Conservation (phyloP, 116 monocot genomes). For the Thalassia testudinum region DNA sequence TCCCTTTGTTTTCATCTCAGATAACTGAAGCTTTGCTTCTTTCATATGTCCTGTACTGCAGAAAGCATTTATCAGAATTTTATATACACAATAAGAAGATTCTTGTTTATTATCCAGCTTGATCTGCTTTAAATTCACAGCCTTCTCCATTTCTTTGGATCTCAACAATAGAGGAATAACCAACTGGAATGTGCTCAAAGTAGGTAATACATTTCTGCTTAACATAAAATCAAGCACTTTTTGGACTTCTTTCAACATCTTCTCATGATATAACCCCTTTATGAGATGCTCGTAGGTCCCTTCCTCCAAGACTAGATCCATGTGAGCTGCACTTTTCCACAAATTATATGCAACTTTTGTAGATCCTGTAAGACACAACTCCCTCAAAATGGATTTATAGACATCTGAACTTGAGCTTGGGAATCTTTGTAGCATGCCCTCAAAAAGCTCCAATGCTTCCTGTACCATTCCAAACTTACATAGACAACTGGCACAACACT, state of each 20-base stretch:
- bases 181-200: slow-evolving; percentile 15
- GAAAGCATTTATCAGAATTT: slow-evolving; percentile 27
- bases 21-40: slow-evolving; percentile 25
- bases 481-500: slow-evolving; percentile 22
- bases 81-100: slow-evolving; percentile 12
- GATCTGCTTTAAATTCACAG: slow-evolving; percentile 27
- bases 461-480: slow-evolving; percentile 38
- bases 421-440: slow-evolving; percentile 12
- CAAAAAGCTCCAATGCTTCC: slow-evolving; percentile 35
- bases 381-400: slow-evolving; percentile 22
- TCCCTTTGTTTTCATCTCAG: slow-evolving; percentile 24
- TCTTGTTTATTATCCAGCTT: slow-evolving; percentile 11
- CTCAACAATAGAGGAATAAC: slow-evolving; percentile 25
- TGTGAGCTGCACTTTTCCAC: slow-evolving; percentile 27
- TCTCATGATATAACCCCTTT: slow-evolving; percentile 36
- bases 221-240: slow-evolving; percentile 33
- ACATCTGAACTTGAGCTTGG: slow-evolving; percentile 14
- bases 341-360: slow-evolving; percentile 23
- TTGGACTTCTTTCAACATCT: slow-evolving; percentile 28
- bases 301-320: slow-evolving; percentile 14
- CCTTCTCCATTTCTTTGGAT: slow-evolving; percentile 19
- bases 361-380: slow-evolving; percentile 27
- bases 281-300: slow-evolving; percentile 22
- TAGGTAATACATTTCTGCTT: slow-evolving; percentile 14
- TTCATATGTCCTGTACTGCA: slow-evolving; percentile 23